phyloP scores from a whole-genome alignment of 768 basidiomycete species.

The Auricularia auricula-judae region DNA sequence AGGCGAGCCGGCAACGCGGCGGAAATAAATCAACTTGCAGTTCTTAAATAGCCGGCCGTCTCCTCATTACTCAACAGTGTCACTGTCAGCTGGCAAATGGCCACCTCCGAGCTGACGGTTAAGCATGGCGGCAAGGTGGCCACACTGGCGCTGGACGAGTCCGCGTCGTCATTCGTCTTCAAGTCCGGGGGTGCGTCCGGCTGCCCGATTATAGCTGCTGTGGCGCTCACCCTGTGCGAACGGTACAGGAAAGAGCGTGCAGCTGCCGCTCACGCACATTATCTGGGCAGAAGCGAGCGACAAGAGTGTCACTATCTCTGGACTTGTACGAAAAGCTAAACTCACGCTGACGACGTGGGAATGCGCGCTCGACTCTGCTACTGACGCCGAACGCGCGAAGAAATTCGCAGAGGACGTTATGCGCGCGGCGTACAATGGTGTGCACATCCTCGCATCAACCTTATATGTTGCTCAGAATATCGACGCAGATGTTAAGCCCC shows the following conservation, averaged over 20 bases:
- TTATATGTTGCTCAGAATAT: neutral
- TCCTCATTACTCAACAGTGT: neutral
- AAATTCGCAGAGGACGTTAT: constrained; percentile 49
- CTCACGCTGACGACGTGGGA: constrained; percentile 15
- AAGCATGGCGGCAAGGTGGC: constrained; percentile 7
- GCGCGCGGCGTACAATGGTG: constrained; percentile 54
- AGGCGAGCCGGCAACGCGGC: too few species aligned
- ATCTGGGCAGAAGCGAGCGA: constrained; percentile 36
- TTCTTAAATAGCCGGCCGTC: neutral
- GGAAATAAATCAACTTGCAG: too few species aligned
- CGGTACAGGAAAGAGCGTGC: constrained; percentile 10
- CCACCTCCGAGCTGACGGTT: neutral
- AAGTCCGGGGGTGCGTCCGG: constrained; percentile 12
- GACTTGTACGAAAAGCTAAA: constrained; percentile 35
- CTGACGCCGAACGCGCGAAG: constrained; percentile 21
- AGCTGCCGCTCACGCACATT: constrained; percentile 39
- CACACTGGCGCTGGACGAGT: constrained; percentile 17
- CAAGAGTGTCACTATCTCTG: constrained; percentile 30
- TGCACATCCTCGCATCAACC: constrained; percentile 3
- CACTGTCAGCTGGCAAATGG: neutral
- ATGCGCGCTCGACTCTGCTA: constrained; percentile 23
- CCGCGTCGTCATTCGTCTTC: constrained; percentile 18
- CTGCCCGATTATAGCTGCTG: too few species aligned
- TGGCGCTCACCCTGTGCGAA: neutral
- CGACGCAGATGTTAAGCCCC: constrained; percentile 37